Percentiles rank a stretch among this genome's conserved stretches.
Evolutionary conservation across 805 yeast genomes (phyloP).

Genomic region (Naumovozyma castellii): DNA sequence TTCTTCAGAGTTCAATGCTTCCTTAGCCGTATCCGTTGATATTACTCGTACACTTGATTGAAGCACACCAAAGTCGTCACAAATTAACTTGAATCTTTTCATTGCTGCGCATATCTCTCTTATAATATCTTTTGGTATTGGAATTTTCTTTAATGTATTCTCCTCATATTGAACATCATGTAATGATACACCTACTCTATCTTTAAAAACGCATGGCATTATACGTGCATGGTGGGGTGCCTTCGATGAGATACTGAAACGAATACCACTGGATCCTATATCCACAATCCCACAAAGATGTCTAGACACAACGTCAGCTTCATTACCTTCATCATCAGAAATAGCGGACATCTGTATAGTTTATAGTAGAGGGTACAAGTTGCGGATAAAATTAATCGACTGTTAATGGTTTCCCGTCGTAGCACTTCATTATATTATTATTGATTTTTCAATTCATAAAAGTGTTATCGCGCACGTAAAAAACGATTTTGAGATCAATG

Average conservation of each 20-base stretch:
- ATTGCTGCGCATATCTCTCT: slow-evolving; percentile 52
- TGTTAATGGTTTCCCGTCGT: too few relatives aligned
- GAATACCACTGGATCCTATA: slow-evolving; percentile 66
- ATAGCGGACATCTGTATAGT: slow-evolving; percentile 23
- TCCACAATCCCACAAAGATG: slow-evolving; percentile 60
- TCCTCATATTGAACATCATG: slow-evolving; percentile 49
- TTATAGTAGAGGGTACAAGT: too few relatives aligned
- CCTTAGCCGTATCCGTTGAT: slow-evolving; percentile 68
- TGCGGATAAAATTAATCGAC: too few relatives aligned
- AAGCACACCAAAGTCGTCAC: slow-evolving; percentile 66
- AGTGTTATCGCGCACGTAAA: neutral
- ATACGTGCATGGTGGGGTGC: slow-evolving; percentile 64
- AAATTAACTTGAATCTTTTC: slow-evolving; percentile 57
- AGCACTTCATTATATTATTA: too few relatives aligned
- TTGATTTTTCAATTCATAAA: too few relatives aligned
- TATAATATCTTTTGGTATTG: slow-evolving; percentile 50
- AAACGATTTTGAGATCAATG: neutral
- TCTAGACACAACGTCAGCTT: slow-evolving; percentile 48
- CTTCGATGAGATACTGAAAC: slow-evolving; percentile 65
- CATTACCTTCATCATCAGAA: slow-evolving; percentile 26
- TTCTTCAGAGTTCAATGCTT: slow-evolving; percentile 53
- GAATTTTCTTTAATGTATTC: slow-evolving; percentile 32
- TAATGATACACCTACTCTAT: slow-evolving; percentile 58
- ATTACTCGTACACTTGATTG: slow-evolving; percentile 54
- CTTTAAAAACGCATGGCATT: slow-evolving; percentile 71